Percentiles rank a stretch among this genome's conserved stretches.
Conservation (phyloP, 768 basidiomycete genomes). For the Hypsizygus marmoreus region DNA sequence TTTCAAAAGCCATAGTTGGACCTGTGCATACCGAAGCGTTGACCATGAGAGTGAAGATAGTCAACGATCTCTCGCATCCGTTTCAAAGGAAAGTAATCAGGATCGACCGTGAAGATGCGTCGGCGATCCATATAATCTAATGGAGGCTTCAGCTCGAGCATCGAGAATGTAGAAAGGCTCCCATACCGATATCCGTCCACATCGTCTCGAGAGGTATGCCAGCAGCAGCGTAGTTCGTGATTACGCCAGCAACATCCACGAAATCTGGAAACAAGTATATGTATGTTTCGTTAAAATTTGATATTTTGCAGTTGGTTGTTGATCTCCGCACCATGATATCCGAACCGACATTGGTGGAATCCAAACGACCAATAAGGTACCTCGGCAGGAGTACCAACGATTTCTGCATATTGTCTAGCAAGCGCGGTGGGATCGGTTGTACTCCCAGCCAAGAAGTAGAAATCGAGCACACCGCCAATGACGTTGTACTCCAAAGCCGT, state of each 20-base stretch:
- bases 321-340: constrained; percentile 51
- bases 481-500: constrained; percentile 70
- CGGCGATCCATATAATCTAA: constrained; percentile 70
- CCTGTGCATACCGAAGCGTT: constrained; percentile 50
- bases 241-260: constrained; percentile 61
- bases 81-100: constrained; percentile 62
- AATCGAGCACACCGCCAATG: constrained; percentile 77
- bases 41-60: constrained; percentile 60
- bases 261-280: constrained; percentile 52
- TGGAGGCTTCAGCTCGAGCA: neutral
- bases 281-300: neutral
- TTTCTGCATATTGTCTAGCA: constrained; percentile 67
- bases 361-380: constrained; percentile 78
- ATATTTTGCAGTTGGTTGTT: too few species aligned
- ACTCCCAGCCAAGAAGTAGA: constrained; percentile 77
- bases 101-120: constrained; percentile 70
- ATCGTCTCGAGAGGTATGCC: constrained; percentile 73
- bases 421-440: constrained; percentile 56
- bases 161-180: neutral
- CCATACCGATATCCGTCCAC: constrained; percentile 75
- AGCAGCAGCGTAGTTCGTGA: constrained; percentile 60
- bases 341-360: constrained; percentile 73
- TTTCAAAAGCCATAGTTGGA: neutral
- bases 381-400: constrained; percentile 68
- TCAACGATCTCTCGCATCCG: constrained; percentile 67